Conservation (phyloP, 2,329 filamentous ascomycete species). For the Colletotrichum somersetense region DNA sequence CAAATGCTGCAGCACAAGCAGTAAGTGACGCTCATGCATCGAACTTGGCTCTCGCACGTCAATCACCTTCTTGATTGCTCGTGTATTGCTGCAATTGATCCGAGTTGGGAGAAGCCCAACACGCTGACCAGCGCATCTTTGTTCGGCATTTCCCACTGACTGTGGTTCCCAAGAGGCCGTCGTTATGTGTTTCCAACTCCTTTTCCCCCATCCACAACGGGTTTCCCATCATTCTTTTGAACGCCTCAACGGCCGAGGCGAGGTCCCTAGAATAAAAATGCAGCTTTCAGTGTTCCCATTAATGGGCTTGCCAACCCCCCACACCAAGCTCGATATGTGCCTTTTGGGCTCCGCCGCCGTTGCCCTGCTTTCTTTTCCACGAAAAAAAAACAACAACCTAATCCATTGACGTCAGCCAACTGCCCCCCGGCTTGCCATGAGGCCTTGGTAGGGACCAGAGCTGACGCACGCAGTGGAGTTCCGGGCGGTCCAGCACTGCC, state of each 20-base stretch:
- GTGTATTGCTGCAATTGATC: neutral
- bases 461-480: constrained; percentile 27
- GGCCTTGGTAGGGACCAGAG: constrained; percentile 22
- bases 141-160: neutral
- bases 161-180: neutral
- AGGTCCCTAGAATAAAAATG: neutral
- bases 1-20: neutral
- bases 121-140: neutral
- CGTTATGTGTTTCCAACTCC: neutral
- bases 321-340: neutral
- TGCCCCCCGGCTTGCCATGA: neutral
- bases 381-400: neutral
- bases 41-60: neutral
- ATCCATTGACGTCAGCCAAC: constrained; percentile 24
- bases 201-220: neutral
- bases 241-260: neutral
- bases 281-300: neutral
- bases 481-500: constrained; percentile 4
- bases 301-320: neutral
- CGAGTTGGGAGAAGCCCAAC: neutral
- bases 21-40: no score
- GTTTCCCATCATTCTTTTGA: neutral
- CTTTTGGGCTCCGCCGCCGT: neutral
- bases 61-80: neutral
- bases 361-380: neutral